Conservation (phyloP, 1,284 basidiomycete genomes). For the Sphagnurus paluster region DNA sequence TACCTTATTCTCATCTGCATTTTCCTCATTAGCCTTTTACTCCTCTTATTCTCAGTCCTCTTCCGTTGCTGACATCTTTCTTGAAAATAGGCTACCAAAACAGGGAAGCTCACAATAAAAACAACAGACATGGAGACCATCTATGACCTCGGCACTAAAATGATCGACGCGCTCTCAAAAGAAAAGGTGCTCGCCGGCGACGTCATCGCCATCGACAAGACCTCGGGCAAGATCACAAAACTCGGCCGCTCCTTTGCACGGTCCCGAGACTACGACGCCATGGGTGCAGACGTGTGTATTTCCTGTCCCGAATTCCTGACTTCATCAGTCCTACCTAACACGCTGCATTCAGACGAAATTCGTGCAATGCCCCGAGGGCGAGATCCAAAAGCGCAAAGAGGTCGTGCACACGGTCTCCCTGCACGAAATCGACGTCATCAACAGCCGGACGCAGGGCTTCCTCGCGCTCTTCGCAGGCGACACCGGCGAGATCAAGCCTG, state of each 20-base stretch:
- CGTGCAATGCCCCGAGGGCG: slow-evolving; percentile 96
- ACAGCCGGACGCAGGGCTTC: slow-evolving; percentile 94
- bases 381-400: slow-evolving; percentile 96
- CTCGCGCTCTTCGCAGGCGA: slow-evolving; percentile 82
- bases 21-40: too few species aligned
- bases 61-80: too few species aligned
- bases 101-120: slow-evolving; percentile 96
- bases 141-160: slow-evolving; percentile 98
- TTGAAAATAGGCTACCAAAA: slow-evolving; percentile 90
- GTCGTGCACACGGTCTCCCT: slow-evolving; percentile 96
- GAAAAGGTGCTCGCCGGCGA: slow-evolving; percentile 98
- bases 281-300: slow-evolving; percentile 90
- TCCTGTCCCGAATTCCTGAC: slow-evolving; percentile 1
- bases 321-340: neutral
- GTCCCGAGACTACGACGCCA: slow-evolving; percentile 97
- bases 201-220: slow-evolving; percentile 96
- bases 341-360: slow-evolving; percentile 79
- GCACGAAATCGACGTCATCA: slow-evolving; percentile 99
- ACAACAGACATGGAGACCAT: slow-evolving; percentile 99
- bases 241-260: slow-evolving; percentile 94
- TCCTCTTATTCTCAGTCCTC: too few species aligned
- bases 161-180: slow-evolving; percentile 97
- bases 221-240: slow-evolving; percentile 96
- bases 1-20: too few species aligned
- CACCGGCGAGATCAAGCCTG: slow-evolving; percentile 98